Percentiles rank a stretch among this genome's conserved stretches.
Conservation (phyloP, 345 rosid genomes). For the Noccaea caerulescens region DNA sequence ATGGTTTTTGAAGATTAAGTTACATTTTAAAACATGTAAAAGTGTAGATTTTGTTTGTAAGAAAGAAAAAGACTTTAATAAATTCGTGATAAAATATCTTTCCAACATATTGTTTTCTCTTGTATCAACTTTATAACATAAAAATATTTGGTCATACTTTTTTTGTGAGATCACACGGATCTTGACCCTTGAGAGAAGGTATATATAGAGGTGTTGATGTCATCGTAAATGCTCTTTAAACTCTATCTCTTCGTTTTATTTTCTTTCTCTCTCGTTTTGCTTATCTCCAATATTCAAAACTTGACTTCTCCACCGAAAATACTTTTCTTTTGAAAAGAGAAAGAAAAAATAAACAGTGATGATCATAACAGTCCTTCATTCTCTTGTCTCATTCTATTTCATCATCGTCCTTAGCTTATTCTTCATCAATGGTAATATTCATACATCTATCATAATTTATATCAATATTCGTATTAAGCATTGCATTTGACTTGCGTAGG, state of each 20-base stretch:
- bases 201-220: constrained; percentile 40
- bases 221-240: constrained; percentile 27
- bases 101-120: constrained; percentile 15
- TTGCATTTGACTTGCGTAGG: constrained; percentile 46
- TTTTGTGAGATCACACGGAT: constrained; percentile 27
- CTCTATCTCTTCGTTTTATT: constrained; percentile 25
- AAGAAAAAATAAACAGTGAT: constrained; percentile 17
- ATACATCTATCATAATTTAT: neutral
- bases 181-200: constrained; percentile 40
- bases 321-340: constrained; percentile 31
- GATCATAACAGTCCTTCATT: constrained; percentile 30
- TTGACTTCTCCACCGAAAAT: constrained; percentile 35
- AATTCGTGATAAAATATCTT: constrained; percentile 31
- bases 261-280: constrained; percentile 11
- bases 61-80: constrained; percentile 17
- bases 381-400: constrained; percentile 29
- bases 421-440: constrained; percentile 36
- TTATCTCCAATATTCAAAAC: constrained; percentile 28
- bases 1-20: neutral
- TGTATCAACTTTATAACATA: constrained; percentile 21
- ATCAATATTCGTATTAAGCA: neutral
- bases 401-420: constrained; percentile 36
- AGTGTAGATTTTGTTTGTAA: neutral
- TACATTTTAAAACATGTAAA: neutral
- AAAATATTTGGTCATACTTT: constrained; percentile 32